These are phyloP conservation scores for Blastomyces gilchristii DNA, from an alignment of 2,329 filamentous ascomycete genomes.

Conservation along the genomic window DNA sequence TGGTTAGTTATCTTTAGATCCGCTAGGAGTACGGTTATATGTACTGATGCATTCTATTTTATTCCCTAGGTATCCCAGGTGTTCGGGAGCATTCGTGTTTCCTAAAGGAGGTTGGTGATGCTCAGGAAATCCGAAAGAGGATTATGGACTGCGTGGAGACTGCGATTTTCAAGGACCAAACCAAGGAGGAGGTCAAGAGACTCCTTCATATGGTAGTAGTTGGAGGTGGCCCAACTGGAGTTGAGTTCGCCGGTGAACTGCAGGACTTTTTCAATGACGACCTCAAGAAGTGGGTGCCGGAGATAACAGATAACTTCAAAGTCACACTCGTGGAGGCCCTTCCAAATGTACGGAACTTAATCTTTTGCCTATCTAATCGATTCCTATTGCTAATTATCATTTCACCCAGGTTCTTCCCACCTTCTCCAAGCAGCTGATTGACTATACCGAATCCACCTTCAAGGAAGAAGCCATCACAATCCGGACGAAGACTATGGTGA, in stretches of 20 bases:
- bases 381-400: slow-evolving; percentile 10
- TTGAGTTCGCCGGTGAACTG: slow-evolving; percentile 96
- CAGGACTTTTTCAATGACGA: slow-evolving; percentile 99
- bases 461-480: slow-evolving; percentile 98
- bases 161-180: slow-evolving; percentile 94
- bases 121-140: slow-evolving; percentile 90
- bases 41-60: slow-evolving; percentile 1
- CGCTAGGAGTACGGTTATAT: not conserved
- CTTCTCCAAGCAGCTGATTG: slow-evolving; percentile 98
- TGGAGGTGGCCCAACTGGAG: slow-evolving; percentile 87
- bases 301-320: slow-evolving; percentile 89
- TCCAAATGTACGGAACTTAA: slow-evolving; percentile 56
- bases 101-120: slow-evolving; percentile 95
- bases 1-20: slow-evolving; percentile 41
- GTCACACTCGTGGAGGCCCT: slow-evolving; percentile 96
- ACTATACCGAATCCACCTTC: slow-evolving; percentile 98
- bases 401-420: slow-evolving; percentile 62
- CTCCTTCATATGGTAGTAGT: slow-evolving; percentile 97
- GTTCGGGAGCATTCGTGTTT: slow-evolving; percentile 94
- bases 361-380: not conserved
- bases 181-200: slow-evolving; percentile 75
- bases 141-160: slow-evolving; percentile 99
- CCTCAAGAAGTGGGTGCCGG: slow-evolving; percentile 94
- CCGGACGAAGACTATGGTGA: slow-evolving; percentile 97
- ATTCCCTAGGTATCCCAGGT: slow-evolving; percentile 63